Evolutionary conservation across 2,329 filamentous ascomycete species (phyloP), one percentile per base, ranked within the genome.

Genomic region (Neonectria coccinea): DNA sequence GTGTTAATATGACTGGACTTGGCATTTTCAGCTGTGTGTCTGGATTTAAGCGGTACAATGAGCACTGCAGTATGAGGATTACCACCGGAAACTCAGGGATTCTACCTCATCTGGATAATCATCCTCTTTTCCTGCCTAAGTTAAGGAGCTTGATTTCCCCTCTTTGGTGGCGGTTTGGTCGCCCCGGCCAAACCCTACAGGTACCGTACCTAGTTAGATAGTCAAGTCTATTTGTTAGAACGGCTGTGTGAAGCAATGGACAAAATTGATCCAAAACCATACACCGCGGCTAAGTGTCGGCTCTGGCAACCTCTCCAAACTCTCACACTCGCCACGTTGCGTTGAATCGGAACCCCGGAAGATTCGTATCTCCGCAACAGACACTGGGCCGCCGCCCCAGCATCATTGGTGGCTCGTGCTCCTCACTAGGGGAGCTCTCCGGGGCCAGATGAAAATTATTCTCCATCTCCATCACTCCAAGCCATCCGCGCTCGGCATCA

Each of bases 401-500:
- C 71, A 73, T 74, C 72, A 71, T 75, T 64, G 56, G 71, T 75
- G 73, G 73, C 73, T 75, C 59, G 71, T 74, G 73, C 71, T 70
- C 69, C 66, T 70, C 69, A 73, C 73, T 67, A 65, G 54, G 62
- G 62, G 68, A 74, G 71, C 69, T 74, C 62, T 74, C 66, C 62
- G 61, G 62, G 67, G 64, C 67, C 68, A 66, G 73, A 73, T 78
- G 76, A 78, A 78, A 78, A 78, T 77, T 78, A 76, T 78, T 77
- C 74, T 75, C 69, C 73, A 74, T 72, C 72, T 71, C 64, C 70
- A 73, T 68, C 63, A 57, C 59, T 48, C 59, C 64, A 67, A 67
- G 62, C 67, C 70, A 73, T 68, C 73, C 67, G 63, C 72, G 69
- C 71, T 75, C 72, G 72, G 73, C 75, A 75, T 75, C 75, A 74